Evolutionary conservation across 106 monocot genomes (phyloP).

Genomic region (Allium fistulosum): DNA sequence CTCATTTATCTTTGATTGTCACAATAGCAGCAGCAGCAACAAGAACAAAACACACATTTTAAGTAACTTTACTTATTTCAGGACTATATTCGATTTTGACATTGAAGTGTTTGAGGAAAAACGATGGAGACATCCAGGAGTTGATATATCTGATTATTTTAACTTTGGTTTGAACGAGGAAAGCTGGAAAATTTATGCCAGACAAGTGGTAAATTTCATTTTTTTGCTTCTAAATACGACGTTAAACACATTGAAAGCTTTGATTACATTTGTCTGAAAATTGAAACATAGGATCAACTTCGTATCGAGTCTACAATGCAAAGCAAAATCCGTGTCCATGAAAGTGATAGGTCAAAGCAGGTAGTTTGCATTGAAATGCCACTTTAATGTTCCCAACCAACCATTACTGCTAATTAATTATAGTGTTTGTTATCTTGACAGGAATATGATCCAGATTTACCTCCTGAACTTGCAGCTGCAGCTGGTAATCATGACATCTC

Average conservation of each 20-base stretch:
- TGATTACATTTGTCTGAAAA: not conserved
- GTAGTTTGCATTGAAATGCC: slow-evolving; percentile 16
- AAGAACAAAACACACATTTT: no score
- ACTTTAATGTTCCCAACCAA: not conserved
- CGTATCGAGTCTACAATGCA: slow-evolving; percentile 96
- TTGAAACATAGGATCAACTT: slow-evolving; percentile 63
- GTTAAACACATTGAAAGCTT: not conserved
- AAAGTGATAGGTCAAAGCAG: slow-evolving; percentile 89
- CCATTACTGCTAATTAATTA: not conserved
- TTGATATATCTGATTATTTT: slow-evolving; percentile 86
- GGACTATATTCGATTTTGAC: slow-evolving; percentile 94
- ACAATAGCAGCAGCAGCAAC: no score
- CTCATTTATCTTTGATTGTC: no score
- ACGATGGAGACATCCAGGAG: slow-evolving; percentile 85
- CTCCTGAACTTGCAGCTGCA: slow-evolving; percentile 97
- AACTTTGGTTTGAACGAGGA: slow-evolving; percentile 95
- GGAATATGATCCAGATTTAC: slow-evolving; percentile 99
- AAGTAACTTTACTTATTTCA: slow-evolving; percentile 18
- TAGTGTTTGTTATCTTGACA: slow-evolving; percentile 13
- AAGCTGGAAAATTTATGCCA: slow-evolving; percentile 81
- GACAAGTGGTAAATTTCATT: slow-evolving; percentile 51
- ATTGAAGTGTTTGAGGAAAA: slow-evolving; percentile 93
- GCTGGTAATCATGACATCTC: slow-evolving; percentile 60
- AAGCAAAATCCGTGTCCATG: slow-evolving; percentile 95
- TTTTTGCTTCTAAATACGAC: not conserved